Base-by-base conservation (phyloP, 768 basidiomycete genomes). In the Lactifluus rugatus region DNA sequence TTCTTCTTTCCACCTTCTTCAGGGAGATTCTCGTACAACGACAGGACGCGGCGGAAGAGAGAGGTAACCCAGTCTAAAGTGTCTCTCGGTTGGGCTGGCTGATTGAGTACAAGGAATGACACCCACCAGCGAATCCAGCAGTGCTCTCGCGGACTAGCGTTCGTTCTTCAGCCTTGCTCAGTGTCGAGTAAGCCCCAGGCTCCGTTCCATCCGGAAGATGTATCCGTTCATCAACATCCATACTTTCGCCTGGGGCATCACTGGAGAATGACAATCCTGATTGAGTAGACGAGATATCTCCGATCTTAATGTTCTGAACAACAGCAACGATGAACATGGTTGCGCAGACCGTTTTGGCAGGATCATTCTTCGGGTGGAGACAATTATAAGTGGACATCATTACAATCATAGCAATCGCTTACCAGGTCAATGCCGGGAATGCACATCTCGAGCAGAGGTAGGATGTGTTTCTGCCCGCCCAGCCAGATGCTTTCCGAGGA, bases 351-450 rank as follows among this genome's bases (percentile, higher is more conserved):
- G 88, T 91, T 73, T 91, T 91, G 56, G 75, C 74, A 0, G 88
- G 87, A 62, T 91, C 88, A 66, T 90, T 91, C 87, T 89, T 58
- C 39, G 55, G 16, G 44, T 39, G 25, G 57, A 32, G 44, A 60
- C 49, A 21, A 31, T 45, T 50, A 48, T 51, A 39, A 42, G 19
- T 23, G 19, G 23, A 10, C 23, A 10, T 54, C 1, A 54, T 32
- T 34, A 19, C 21, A 19, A 17, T 11, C 41, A 31, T 57, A 46
- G 23, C 4, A 50, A 58, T 32, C 17, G 67, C 83, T 58, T 58
- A 89, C 87, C 56, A 91, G 75, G 73, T 97, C 94, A 57, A 97
- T 93, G 11, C 94, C 94, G 11, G 94, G 93, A 28, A 96, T 74
- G 58, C 86, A 89, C 45, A 96, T 74, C 64, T 95, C 92, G 48